A percentile compares a stretch with the other conserved stretches of the same genome.
Evolutionary conservation across 768 basidiomycete genomes (phyloP).

Genomic region (Mrakia frigida): DNA sequence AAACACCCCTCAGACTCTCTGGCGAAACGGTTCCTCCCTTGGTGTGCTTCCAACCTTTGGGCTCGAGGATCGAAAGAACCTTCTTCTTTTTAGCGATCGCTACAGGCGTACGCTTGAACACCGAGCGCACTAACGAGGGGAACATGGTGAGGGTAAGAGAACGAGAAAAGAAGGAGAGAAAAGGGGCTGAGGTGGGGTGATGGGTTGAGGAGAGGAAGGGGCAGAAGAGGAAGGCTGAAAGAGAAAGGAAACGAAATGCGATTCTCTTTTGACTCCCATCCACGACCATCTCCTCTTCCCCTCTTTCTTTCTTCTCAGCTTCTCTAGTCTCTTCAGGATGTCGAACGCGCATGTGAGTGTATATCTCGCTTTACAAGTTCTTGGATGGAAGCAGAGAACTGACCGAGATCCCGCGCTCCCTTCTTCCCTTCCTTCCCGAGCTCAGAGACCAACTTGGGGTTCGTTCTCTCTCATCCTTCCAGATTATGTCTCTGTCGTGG

Average conservation of each 20-base stretch:
- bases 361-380: neutral
- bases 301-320: neutral
- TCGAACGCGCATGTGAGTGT: slow-evolving; percentile 25
- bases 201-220: neutral
- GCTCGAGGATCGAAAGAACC: neutral
- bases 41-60: neutral
- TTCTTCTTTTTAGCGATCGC: neutral
- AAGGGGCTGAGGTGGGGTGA: neutral
- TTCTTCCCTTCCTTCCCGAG: neutral
- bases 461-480: neutral
- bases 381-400: neutral
- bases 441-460: slow-evolving; percentile 30
- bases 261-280: neutral
- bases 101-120: neutral
- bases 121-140: neutral
- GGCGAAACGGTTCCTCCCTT: neutral
- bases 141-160: neutral
- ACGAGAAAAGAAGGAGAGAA: neutral
- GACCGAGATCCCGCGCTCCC: neutral
- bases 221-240: neutral
- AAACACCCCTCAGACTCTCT: neutral
- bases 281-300: neutral
- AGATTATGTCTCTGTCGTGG: neutral
- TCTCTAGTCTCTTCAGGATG: neutral
- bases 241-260: neutral